These are phyloP conservation scores for Asterochloris erici DNA, from an alignment of 139 green algal genomes.

Conservation along the genomic window DNA sequence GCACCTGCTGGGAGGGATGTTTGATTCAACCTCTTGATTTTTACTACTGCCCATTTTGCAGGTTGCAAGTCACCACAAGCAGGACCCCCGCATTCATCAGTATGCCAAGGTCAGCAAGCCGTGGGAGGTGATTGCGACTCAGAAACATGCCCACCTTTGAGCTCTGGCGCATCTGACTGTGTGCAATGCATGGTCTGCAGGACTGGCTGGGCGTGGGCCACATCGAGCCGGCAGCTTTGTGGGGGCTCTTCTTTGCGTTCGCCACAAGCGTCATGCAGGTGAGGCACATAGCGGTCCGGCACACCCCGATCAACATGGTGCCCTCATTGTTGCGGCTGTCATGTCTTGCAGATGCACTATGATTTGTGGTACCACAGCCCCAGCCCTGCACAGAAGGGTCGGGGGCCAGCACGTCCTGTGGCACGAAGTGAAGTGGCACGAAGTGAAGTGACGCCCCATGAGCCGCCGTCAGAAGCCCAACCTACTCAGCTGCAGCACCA, in stretches of 20 bases:
- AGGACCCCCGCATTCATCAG: too few species aligned
- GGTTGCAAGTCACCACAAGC: too few species aligned
- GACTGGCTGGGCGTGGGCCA: conserved; percentile 44
- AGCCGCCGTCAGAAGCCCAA: too few species aligned
- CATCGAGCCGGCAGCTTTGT: conserved; percentile 30
- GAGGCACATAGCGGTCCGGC: background rate
- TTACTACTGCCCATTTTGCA: too few species aligned
- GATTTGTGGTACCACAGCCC: conserved; percentile 4
- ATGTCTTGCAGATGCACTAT: conserved; percentile 9
- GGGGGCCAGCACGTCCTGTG: too few species aligned
- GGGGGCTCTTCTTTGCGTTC: conserved; percentile 45
- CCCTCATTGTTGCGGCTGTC: background rate
- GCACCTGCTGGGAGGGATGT: too few species aligned
- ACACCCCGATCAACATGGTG: background rate
- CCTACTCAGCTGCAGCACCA: background rate
- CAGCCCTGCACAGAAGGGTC: too few species aligned
- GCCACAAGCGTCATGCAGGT: conserved; percentile 37
- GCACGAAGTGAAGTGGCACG: too few species aligned
- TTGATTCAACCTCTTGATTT: too few species aligned
- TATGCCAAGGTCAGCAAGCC: too few species aligned
- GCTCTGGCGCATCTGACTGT: background rate
- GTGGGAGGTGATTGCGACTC: too few species aligned
- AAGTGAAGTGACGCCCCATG: too few species aligned
- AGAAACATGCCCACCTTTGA: background rate
- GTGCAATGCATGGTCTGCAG: conserved; percentile 6